A percentile compares a stretch with the other conserved stretches of the same genome.
These are phyloP conservation scores for Trichoderma cornu-damae DNA, from an alignment of 2,329 filamentous ascomycete species.

Conservation along the genomic window DNA sequence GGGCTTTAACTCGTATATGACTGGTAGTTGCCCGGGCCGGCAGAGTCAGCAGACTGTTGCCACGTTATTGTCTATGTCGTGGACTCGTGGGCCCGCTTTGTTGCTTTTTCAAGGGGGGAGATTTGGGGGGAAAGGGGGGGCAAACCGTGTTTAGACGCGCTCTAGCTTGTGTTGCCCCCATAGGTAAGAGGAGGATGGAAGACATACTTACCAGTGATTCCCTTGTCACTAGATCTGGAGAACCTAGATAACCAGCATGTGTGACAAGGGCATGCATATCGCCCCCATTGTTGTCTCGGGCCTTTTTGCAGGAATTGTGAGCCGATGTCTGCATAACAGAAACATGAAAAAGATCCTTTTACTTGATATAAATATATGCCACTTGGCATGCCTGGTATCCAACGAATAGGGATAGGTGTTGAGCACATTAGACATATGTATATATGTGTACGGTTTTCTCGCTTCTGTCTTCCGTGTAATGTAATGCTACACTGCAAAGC, in stretches of 20 bases:
- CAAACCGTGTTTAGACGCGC: not conserved
- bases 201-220: not conserved
- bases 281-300: conserved; percentile 2
- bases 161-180: not conserved
- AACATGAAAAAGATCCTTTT: not conserved
- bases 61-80: conserved; percentile 12
- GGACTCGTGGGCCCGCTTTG: conserved; percentile 11
- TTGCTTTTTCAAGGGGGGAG: not conserved
- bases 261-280: conserved; percentile 6
- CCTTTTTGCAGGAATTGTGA: conserved; percentile 9
- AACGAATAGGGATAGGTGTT: not conserved
- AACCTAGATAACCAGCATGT: not conserved
- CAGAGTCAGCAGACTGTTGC: conserved; percentile 13
- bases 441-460: not conserved
- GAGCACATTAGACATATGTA: not conserved
- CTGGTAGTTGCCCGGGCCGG: conserved; percentile 2
- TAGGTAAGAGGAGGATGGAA: not conserved
- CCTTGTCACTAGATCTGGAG: not conserved
- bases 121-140: not conserved
- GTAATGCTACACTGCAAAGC: not conserved
- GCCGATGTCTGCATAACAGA: not conserved
- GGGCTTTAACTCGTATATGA: conserved; percentile 1
- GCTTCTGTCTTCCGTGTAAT: not conserved
- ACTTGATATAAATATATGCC: not conserved
- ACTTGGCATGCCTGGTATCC: not conserved